phyloP scores from a whole-genome alignment of 805 yeast genomes.

The Candida boleticola region DNA sequence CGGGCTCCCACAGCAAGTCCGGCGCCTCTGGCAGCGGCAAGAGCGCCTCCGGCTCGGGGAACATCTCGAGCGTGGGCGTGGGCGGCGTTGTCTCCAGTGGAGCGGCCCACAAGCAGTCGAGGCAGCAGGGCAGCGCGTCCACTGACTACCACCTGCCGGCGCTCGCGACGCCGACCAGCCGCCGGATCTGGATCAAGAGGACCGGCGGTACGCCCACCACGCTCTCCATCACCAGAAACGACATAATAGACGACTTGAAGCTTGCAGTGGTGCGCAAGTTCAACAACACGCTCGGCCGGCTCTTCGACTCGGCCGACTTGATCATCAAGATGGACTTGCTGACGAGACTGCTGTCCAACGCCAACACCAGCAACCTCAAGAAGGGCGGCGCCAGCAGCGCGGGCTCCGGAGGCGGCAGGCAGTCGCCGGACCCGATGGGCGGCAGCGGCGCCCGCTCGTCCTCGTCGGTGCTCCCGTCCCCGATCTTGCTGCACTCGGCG shows the following conservation, averaged over 20 bases:
- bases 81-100: no score
- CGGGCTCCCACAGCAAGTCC: no score
- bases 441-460: neutral
- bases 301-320: constrained; percentile 70
- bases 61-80: no score
- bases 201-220: constrained; percentile 65
- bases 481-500: neutral
- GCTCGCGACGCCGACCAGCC: constrained; percentile 12
- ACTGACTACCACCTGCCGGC: no score
- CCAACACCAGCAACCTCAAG: constrained; percentile 2
- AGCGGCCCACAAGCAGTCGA: no score
- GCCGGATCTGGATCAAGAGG: constrained; percentile 57
- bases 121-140: no score
- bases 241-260: constrained; percentile 82
- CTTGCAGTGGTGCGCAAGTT: constrained; percentile 58
- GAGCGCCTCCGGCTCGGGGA: no score
- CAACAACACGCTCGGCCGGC: constrained; percentile 62
- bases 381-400: constrained; percentile 1
- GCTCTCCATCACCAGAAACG: constrained; percentile 54
- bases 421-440: neutral
- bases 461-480: neutral
- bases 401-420: neutral
- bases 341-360: constrained; percentile 8
- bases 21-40: no score
- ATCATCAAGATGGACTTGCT: constrained; percentile 33